A percentile compares a stretch with the other conserved stretches of the same genome.
phyloP scores from a whole-genome alignment of 129 eudicot genomes.

The sunflower (Helianthus annuus) region DNA sequence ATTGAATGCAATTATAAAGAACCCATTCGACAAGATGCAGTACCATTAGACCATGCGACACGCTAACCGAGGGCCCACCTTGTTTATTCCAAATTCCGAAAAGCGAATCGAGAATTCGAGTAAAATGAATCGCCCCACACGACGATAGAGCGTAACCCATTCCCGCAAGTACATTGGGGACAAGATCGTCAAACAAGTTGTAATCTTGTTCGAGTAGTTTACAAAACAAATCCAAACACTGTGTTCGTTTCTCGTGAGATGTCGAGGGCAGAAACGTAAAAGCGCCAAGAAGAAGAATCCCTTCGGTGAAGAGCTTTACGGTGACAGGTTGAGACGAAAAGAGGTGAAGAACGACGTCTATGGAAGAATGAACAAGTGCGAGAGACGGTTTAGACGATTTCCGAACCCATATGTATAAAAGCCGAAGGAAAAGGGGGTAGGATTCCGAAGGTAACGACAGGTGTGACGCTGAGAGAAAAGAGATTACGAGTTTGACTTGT shows the following conservation, averaged over 20 bases:
- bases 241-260: conserved; percentile 54
- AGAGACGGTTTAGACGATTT: conserved; percentile 71
- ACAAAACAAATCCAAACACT: conserved; percentile 65
- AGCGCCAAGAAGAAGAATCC: conserved; percentile 75
- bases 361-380: conserved; percentile 49
- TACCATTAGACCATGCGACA: conserved; percentile 70
- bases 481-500: conserved; percentile 78
- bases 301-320: conserved; percentile 58
- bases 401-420: conserved; percentile 83
- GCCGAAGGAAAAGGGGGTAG: conserved; percentile 70
- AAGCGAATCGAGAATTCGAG: conserved; percentile 51
- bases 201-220: conserved; percentile 57
- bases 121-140: conserved; percentile 41
- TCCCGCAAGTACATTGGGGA: conserved; percentile 75
- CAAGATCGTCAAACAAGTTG: conserved; percentile 43
- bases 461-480: conserved; percentile 59
- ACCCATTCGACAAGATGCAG: conserved; percentile 94
- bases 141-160: conserved; percentile 76
- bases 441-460: conserved; percentile 66
- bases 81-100: conserved; percentile 62
- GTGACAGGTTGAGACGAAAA: conserved; percentile 42
- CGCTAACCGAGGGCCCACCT: conserved; percentile 51
- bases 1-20: conserved; percentile 48
- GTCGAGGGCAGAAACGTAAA: conserved; percentile 50
- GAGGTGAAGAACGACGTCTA: conserved; percentile 43